Base-by-base conservation (phyloP, 768 basidiomycete species). In the Fibroporia radiculosa region DNA sequence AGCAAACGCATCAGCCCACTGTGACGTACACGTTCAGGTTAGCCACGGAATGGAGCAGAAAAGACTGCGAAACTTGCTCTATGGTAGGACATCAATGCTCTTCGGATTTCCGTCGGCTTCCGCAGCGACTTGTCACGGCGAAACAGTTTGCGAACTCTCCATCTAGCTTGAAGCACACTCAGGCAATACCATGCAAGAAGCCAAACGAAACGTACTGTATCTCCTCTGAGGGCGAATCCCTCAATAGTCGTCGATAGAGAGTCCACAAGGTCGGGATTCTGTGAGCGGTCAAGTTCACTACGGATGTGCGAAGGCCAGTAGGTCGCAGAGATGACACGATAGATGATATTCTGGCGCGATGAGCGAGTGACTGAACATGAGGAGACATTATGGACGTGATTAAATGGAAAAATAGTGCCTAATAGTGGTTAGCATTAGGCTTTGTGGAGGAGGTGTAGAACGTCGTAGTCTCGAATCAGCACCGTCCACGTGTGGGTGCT, bases 191-290 rank as follows among this genome's bases (percentile, higher is more conserved):
- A 26, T 34, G 14, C 26, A n/a, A 40, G 32, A 32, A n/a, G 14
- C 23, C 1, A 34, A 7, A 31, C 1, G 59, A 11, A 12, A 47
- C 39, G 20, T 5, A 32, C 43, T 76, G 44, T 53, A 86, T 84
- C 56, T 75, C 67, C 22, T 74, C 70, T 12, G 70, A 70, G 1
- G 77, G 74, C 5, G 84, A 71, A 31, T 71, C 55, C 23, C 70
- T 65, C 38, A 87, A 62, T 12, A 93, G 69, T 3, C 78, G 77
- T 18, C 88, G 73, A 60, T 92, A 93, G 4, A 93, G 65, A 0
- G 69, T 62, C 84, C 86, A 88, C 53, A 84, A 60, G 0, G 87
- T 90, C 3, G 91, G 89, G 22, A 81, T 62, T 18, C 82, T 75
- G 59, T 93, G 91, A 0, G 80, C 81, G 0, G 71, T 67, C 22